Percentiles rank a stretch among this genome's conserved stretches.
Evolutionary conservation across 2,329 filamentous ascomycete genomes (phyloP).

Genomic region (Bisporella sp.): DNA sequence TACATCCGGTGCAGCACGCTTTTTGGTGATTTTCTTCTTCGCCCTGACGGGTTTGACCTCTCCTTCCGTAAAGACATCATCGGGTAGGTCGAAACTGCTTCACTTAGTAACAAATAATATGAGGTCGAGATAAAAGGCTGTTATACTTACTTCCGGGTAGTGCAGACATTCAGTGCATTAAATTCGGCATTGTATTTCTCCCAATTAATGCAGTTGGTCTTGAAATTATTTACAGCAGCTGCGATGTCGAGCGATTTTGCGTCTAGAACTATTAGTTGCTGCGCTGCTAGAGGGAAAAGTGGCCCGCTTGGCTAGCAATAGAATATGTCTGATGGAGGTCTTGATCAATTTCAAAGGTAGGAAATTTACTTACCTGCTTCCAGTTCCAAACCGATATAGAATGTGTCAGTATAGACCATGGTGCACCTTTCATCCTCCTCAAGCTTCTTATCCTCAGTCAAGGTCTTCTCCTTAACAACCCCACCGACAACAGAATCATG

Average conservation of each 20-base stretch:
- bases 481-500: constrained; percentile 37
- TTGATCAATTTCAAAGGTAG: too few relatives aligned
- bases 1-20: constrained; percentile 26
- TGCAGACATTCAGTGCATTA: constrained; percentile 64
- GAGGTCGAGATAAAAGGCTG: background rate
- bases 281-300: constrained; percentile 10
- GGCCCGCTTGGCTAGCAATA: background rate
- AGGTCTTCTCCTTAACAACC: constrained; percentile 31
- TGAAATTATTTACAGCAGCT: constrained; percentile 79
- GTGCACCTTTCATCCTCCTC: constrained; percentile 23
- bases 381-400: constrained; percentile 86
- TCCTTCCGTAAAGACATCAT: constrained; percentile 79
- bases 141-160: constrained; percentile 71
- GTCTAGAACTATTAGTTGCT: constrained; percentile 38
- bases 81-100: constrained; percentile 73
- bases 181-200: constrained; percentile 67
- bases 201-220: constrained; percentile 70
- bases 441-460: constrained; percentile 32
- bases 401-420: constrained; percentile 77
- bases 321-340: too few relatives aligned
- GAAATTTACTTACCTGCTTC: constrained; percentile 52
- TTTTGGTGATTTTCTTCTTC: constrained; percentile 25
- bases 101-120: constrained; percentile 17
- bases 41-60: constrained; percentile 57
- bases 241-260: constrained; percentile 71